These are phyloP conservation scores for Acanthamoeba culbertsoni DNA, from an alignment of 208 protist genomes.

Conservation along the genomic window DNA sequence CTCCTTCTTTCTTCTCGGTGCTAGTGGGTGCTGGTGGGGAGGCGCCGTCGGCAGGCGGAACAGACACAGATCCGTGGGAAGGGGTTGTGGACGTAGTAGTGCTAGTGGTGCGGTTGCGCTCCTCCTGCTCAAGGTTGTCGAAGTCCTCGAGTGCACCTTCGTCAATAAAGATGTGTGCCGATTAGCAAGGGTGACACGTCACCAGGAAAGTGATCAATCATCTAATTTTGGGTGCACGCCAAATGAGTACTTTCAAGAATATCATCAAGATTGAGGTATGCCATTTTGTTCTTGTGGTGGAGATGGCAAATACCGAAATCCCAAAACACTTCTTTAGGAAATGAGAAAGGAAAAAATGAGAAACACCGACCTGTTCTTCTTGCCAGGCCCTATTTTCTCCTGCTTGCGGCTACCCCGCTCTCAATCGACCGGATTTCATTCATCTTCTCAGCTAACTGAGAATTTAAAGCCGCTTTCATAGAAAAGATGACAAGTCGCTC, in stretches of 20 bases:
- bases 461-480: no score
- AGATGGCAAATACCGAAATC: no score
- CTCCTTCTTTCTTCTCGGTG: neutral
- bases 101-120: neutral
- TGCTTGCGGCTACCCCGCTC: no score
- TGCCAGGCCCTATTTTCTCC: no score
- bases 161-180: neutral
- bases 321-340: no score
- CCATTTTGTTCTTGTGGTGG: no score
- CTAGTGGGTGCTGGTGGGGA: neutral
- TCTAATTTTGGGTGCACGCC: neutral
- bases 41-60: neutral
- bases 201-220: neutral
- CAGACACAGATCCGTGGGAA: neutral
- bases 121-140: neutral
- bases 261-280: slow-evolving; percentile 45
- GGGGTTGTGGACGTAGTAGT: neutral
- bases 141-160: slow-evolving; percentile 53
- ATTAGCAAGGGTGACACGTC: neutral
- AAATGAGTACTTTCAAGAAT: slow-evolving; percentile 32
- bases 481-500: no score
- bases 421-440: no score
- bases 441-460: no score
- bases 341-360: no score
- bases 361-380: no score